Conservation (phyloP, 2,329 filamentous ascomycete genomes). For the Nemania abortiva region DNA sequence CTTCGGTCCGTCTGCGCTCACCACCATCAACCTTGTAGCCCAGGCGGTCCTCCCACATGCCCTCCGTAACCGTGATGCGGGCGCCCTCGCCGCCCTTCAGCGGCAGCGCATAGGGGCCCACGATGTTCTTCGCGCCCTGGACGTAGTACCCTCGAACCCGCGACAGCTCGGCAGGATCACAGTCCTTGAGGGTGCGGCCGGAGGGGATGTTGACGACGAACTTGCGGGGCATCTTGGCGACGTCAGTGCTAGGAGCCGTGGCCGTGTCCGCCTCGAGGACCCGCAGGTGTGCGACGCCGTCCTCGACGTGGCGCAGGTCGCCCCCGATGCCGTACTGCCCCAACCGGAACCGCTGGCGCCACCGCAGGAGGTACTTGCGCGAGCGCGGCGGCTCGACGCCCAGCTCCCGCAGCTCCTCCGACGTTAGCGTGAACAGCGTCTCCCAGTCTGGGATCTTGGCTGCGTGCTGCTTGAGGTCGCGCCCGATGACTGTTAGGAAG, state of each 20-base stretch:
- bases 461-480: constrained; percentile 83
- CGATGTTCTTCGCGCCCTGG: constrained; percentile 75
- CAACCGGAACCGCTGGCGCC: constrained; percentile 85
- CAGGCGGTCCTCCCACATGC: constrained; percentile 90
- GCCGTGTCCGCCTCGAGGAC: constrained; percentile 59
- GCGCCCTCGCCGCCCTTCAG: constrained; percentile 75
- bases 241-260: constrained; percentile 11
- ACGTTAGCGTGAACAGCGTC: constrained; percentile 84
- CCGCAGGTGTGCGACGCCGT: constrained; percentile 52
- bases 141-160: constrained; percentile 76
- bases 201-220: constrained; percentile 68
- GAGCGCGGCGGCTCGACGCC: constrained; percentile 88
- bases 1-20: constrained; percentile 87
- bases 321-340: constrained; percentile 85
- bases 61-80: constrained; percentile 78
- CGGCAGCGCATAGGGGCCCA: constrained; percentile 78
- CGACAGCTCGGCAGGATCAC: constrained; percentile 57
- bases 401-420: constrained; percentile 80
- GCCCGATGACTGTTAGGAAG: constrained; percentile 92
- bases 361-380: constrained; percentile 85
- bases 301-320: constrained; percentile 77
- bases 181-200: constrained; percentile 55
- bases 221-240: constrained; percentile 59
- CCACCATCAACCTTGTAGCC: constrained; percentile 96
- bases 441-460: constrained; percentile 93